Percentiles rank a stretch among this genome's conserved stretches.
phyloP scores from a whole-genome alignment of 2,329 filamentous ascomycete species.

The Harringtonia lauricola region DNA sequence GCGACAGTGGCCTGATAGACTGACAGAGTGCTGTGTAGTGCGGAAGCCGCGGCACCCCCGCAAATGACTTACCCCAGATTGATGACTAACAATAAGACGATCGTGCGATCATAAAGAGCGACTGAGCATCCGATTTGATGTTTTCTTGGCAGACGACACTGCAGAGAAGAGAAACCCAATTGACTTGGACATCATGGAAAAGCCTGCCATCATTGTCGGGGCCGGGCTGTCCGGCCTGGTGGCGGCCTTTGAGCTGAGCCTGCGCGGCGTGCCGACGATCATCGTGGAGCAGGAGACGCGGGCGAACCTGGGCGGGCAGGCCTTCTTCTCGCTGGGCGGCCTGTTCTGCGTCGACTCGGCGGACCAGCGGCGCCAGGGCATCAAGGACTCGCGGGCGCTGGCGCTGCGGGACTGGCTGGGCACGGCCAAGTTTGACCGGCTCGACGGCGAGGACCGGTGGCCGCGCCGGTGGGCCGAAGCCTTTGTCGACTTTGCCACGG shows the following conservation, averaged over 20 bases:
- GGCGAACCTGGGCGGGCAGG: slow-evolving; percentile 47
- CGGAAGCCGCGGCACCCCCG: no score
- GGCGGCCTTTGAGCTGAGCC: slow-evolving; percentile 43
- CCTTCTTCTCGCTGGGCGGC: slow-evolving; percentile 53
- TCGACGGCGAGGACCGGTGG: slow-evolving; percentile 41
- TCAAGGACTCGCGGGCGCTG: slow-evolving; percentile 44
- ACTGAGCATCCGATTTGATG: not conserved
- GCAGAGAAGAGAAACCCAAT: not conserved
- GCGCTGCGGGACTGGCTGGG: slow-evolving; percentile 49
- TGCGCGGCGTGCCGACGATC: slow-evolving; percentile 35
- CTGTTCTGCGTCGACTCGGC: slow-evolving; percentile 48
- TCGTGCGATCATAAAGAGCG: not conserved
- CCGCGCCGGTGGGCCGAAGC: slow-evolving; percentile 51
- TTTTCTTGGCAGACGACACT: no score
- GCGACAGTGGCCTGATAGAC: no score
- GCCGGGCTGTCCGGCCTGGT: slow-evolving; percentile 48
- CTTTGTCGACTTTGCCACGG: slow-evolving; percentile 50
- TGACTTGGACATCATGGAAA: not conserved
- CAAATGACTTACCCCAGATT: not conserved
- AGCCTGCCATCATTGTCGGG: slow-evolving; percentile 46
- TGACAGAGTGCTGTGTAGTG: no score
- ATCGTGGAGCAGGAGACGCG: slow-evolving; percentile 49
- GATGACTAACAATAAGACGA: no score
- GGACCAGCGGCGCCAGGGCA: slow-evolving; percentile 45
- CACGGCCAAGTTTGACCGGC: slow-evolving; percentile 46